Conservation (phyloP, 2,329 filamentous ascomycete genomes). For the Fusarium illudens region DNA sequence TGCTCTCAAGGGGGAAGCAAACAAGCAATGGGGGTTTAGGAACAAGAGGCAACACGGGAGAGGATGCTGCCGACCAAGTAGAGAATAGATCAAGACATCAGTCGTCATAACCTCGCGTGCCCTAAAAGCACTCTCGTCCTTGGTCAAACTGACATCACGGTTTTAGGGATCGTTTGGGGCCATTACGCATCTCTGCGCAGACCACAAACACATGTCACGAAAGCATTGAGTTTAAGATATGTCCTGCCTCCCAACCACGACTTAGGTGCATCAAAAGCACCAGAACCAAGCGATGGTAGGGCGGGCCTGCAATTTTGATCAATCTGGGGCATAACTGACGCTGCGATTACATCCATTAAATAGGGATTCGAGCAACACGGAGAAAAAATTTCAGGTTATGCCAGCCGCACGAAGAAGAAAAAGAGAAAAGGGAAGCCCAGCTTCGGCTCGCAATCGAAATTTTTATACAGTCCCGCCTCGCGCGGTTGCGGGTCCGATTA, state of each 20-base stretch:
- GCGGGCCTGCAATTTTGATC: conserved; percentile 79
- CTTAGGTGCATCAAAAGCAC: conserved; percentile 42
- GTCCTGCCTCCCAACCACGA: conserved; percentile 54
- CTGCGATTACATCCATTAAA: conserved; percentile 64
- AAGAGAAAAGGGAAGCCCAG: conserved; percentile 55
- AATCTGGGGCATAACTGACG: conserved; percentile 84
- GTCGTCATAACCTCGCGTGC: neutral
- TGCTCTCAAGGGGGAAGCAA: conserved; percentile 15
- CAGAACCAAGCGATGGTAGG: conserved; percentile 57
- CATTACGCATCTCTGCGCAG: neutral
- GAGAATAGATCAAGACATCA: conserved; percentile 33
- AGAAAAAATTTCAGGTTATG: conserved; percentile 72
- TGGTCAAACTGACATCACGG: neutral
- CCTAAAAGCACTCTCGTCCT: neutral
- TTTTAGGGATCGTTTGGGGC: neutral
- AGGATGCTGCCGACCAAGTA: conserved; percentile 20
- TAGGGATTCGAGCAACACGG: conserved; percentile 81
- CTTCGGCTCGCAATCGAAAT: conserved; percentile 34
- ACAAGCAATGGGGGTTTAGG: conserved; percentile 34
- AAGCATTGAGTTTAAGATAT: conserved; percentile 41
- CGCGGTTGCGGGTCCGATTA: conserved; percentile 1
- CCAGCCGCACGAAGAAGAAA: conserved; percentile 81
- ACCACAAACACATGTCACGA: conserved; percentile 3
- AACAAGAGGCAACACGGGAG: conserved; percentile 18
- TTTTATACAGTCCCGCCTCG: conserved; percentile 42